Conservation (phyloP, 2,329 filamentous ascomycete genomes). For the Alternaria angustiovoidea region DNA sequence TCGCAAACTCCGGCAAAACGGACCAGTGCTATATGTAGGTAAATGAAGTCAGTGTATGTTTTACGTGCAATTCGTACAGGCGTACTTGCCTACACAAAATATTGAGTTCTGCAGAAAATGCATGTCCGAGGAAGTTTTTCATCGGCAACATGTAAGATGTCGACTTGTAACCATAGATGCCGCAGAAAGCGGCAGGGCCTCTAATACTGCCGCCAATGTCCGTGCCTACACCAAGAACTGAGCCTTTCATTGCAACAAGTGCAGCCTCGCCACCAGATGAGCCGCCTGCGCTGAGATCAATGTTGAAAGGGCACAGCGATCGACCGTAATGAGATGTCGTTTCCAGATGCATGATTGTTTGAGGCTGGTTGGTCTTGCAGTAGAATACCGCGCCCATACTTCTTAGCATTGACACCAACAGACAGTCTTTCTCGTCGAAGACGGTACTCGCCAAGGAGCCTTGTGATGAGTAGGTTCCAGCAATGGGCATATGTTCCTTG, state of each 20-base stretch:
- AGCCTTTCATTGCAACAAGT: constrained; percentile 30
- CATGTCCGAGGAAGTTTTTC: constrained; percentile 12
- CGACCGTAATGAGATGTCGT: constrained; percentile 61
- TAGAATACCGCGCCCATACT: constrained; percentile 62
- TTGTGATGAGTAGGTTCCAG: constrained; percentile 64
- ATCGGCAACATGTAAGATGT: constrained; percentile 29
- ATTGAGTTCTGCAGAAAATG: constrained; percentile 27
- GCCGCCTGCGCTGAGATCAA: constrained; percentile 56
- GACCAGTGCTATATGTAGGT: constrained; percentile 16
- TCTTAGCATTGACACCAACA: constrained; percentile 63
- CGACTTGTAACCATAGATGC: constrained; percentile 40
- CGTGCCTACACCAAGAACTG: constrained; percentile 31
- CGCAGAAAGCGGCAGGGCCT: constrained; percentile 31
- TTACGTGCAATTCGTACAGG: background rate
- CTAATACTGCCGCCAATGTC: constrained; percentile 39
- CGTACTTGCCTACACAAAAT: constrained; percentile 12
- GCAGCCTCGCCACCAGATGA: constrained; percentile 49
- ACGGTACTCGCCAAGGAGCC: constrained; percentile 58
- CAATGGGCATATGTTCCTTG: constrained; percentile 60
- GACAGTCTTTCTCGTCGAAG: constrained; percentile 61
- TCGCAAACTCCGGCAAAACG: constrained; percentile 26
- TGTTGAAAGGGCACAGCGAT: constrained; percentile 57
- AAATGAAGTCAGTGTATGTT: background rate
- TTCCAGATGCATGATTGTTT: constrained; percentile 62
- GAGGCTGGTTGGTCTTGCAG: constrained; percentile 61